A percentile compares a stretch with the other conserved stretches of the same genome.
Evolutionary conservation across 306 rosid genomes (phyloP).

Genomic region (Pyrus communis): DNA sequence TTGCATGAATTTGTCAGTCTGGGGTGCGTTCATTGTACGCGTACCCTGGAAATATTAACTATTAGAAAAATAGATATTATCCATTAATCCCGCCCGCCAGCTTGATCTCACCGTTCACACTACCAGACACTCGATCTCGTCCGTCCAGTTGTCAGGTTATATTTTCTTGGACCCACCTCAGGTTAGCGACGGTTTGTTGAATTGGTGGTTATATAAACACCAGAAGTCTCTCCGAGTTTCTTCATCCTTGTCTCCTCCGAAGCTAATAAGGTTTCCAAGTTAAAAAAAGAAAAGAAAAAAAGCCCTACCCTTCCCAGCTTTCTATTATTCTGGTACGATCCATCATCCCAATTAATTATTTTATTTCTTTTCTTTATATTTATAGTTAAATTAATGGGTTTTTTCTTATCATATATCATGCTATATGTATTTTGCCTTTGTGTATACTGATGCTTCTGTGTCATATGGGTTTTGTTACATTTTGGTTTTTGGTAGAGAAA

Average conservation of each 20-base stretch:
- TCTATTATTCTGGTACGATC: neutral
- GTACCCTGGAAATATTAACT: neutral
- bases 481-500: too few relatives aligned
- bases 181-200: neutral
- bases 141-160: neutral
- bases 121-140: neutral
- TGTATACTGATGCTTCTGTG: neutral
- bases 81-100: neutral
- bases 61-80: neutral
- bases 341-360: too few relatives aligned
- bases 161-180: too few relatives aligned
- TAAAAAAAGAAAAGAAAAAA: too few relatives aligned
- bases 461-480: neutral
- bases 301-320: neutral
- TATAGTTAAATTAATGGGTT: too few relatives aligned
- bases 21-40: conserved; percentile 25
- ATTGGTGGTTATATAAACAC: conserved; percentile 3
- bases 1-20: neutral
- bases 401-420: neutral
- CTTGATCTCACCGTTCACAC: conserved; percentile 10
- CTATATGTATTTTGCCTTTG: neutral
- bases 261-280: neutral
- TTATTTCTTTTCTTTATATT: neutral
- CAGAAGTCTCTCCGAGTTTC: accelerated
- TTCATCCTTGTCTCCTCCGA: neutral